Percentiles rank a stretch among this genome's conserved stretches.
phyloP scores from a whole-genome alignment of 805 yeast genomes.

The Ogataea paraovalis region DNA sequence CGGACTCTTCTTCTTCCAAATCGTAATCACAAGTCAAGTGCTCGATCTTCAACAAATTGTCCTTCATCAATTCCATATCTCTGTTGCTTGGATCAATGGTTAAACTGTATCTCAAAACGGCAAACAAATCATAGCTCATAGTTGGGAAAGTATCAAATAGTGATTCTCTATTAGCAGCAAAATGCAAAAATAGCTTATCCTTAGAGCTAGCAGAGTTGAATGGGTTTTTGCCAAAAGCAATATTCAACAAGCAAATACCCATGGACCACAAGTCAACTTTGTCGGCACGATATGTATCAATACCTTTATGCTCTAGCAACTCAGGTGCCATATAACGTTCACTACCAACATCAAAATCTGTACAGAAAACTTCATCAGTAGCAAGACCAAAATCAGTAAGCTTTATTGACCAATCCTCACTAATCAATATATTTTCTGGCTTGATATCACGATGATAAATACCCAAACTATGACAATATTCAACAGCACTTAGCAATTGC shows the following conservation, averaged over 20 bases:
- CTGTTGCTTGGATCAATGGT: conserved; percentile 88
- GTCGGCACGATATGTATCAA: conserved; percentile 67
- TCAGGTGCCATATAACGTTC: conserved; percentile 97
- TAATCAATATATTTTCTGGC: conserved; percentile 53
- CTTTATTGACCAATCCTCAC: conserved; percentile 54
- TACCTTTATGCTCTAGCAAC: conserved; percentile 54
- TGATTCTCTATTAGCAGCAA: conserved; percentile 83
- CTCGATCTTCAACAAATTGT: conserved; percentile 55
- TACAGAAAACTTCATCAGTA: conserved; percentile 47
- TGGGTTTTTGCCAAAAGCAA: conserved; percentile 87
- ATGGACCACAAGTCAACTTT: conserved; percentile 87
- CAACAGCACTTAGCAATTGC: conserved; percentile 48
- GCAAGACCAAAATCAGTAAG: conserved; percentile 60
- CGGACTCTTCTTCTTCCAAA: conserved; percentile 29
- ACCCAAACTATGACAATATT: conserved; percentile 44
- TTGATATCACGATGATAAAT: conserved; percentile 55
- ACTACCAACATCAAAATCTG: conserved; percentile 82
- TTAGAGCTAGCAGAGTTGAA: conserved; percentile 71
- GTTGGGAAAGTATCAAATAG: conserved; percentile 87
- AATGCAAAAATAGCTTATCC: conserved; percentile 80
- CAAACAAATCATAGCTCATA: conserved; percentile 81
- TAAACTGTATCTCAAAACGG: conserved; percentile 72
- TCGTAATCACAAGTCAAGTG: conserved; percentile 86
- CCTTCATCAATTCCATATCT: conserved; percentile 55
- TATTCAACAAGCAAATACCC: conserved; percentile 77